Evolutionary conservation across 192 early-diverging fungal genomes (phyloP).

Genomic region (Coemansia sp.): DNA sequence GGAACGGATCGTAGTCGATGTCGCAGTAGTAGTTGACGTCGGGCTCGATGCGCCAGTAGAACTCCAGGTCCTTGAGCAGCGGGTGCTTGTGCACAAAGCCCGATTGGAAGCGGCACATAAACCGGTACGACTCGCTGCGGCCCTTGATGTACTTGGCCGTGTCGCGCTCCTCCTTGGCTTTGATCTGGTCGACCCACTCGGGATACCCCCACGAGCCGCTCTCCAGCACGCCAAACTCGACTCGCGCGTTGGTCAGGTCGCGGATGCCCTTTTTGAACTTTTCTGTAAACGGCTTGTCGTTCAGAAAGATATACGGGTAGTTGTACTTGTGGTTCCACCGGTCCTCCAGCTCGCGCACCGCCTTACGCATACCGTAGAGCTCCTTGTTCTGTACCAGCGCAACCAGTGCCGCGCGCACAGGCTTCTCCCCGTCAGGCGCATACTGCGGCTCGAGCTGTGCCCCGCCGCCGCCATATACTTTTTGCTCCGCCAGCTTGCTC

Average conservation of each 20-base stretch:
- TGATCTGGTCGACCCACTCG: slow-evolving; percentile 45
- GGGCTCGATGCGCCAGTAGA: slow-evolving; percentile 58
- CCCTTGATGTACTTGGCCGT: slow-evolving; percentile 33
- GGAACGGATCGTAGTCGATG: slow-evolving; percentile 56
- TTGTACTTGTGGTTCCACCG: slow-evolving; percentile 69
- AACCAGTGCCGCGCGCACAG: slow-evolving; percentile 58
- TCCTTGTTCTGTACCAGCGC: slow-evolving; percentile 67
- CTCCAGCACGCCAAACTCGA: slow-evolving; percentile 40
- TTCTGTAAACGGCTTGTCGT: slow-evolving; percentile 67
- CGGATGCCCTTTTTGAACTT: slow-evolving; percentile 58
- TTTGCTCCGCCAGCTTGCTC: slow-evolving; percentile 9
- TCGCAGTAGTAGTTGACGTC: slow-evolving; percentile 56
- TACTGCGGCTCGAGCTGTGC: slow-evolving; percentile 3
- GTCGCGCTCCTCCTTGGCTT: slow-evolving; percentile 28
- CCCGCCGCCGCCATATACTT: slow-evolving; percentile 17
- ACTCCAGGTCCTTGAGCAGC: slow-evolving; percentile 50
- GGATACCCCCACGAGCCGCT: slow-evolving; percentile 41
- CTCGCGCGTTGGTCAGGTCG: slow-evolving; percentile 24
- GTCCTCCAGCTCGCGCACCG: slow-evolving; percentile 63
- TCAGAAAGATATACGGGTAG: slow-evolving; percentile 81
- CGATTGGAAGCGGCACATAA: slow-evolving; percentile 46
- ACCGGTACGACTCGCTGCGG: slow-evolving; percentile 36
- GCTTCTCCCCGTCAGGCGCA: slow-evolving; percentile 16
- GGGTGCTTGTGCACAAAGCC: slow-evolving; percentile 57
- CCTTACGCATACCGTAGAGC: slow-evolving; percentile 51